Conservation (phyloP, 2,329 filamentous ascomycete genomes). For the Coleophoma eucalyptorum region DNA sequence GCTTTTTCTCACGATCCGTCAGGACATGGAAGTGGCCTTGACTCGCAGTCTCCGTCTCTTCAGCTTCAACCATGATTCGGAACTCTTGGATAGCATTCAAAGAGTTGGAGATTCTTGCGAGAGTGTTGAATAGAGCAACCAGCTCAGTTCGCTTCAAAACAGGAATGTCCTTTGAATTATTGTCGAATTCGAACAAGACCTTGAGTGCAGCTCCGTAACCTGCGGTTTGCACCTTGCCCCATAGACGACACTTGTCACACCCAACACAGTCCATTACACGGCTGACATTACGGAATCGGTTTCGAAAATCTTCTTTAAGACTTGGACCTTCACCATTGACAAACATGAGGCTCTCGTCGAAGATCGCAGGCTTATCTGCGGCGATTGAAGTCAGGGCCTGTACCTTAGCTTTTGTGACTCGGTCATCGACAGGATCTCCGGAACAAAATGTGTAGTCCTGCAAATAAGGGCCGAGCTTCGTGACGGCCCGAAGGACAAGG, state of each 20-base stretch:
- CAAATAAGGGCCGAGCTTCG: constrained; percentile 82
- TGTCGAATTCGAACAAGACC: constrained; percentile 89
- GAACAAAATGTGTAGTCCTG: constrained; percentile 85
- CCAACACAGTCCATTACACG: constrained; percentile 98
- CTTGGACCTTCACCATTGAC: constrained; percentile 70
- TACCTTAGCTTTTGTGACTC: constrained; percentile 75
- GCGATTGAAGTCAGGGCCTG: constrained; percentile 70
- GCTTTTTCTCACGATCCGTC: constrained; percentile 30
- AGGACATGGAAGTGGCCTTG: constrained; percentile 15
- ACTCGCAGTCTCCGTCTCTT: constrained; percentile 23
- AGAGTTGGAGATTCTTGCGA: constrained; percentile 81
- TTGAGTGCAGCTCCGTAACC: constrained; percentile 95
- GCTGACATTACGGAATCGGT: constrained; percentile 94
- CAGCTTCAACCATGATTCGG: constrained; percentile 44
- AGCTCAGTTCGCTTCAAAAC: constrained; percentile 83
- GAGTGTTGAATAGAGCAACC: constrained; percentile 91
- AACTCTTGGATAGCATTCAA: constrained; percentile 74
- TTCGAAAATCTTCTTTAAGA: constrained; percentile 95
- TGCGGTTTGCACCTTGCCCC: constrained; percentile 94
- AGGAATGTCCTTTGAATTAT: constrained; percentile 56
- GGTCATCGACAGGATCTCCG: constrained; percentile 77
- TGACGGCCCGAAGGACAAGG: constrained; percentile 84
- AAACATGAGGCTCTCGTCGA: constrained; percentile 96
- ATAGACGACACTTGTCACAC: constrained; percentile 96
- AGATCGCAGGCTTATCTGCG: constrained; percentile 71